A percentile compares a stretch with the other conserved stretches of the same genome.
phyloP scores from a whole-genome alignment of 352 stramenopile species.

The Globisporangium uncinulatum region DNA sequence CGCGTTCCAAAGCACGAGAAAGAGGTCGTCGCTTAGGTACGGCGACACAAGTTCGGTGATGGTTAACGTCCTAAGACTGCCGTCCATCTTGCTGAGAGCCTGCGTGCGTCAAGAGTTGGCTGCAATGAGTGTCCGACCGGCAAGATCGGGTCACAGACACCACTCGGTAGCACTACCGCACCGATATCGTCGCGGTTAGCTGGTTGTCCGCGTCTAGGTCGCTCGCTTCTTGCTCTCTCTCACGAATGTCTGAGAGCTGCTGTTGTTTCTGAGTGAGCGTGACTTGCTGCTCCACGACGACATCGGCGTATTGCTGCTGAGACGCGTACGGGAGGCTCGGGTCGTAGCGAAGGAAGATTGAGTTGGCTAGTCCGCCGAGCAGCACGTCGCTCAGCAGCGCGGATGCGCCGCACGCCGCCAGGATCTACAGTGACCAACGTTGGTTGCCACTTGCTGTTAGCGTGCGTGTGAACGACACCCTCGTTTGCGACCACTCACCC shows the following conservation, averaged over 20 bases:
- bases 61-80: slow-evolving; percentile 18
- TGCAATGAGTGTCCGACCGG: not conserved
- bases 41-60: slow-evolving; percentile 41
- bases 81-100: slow-evolving; percentile 30
- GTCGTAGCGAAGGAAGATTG: slow-evolving; percentile 49
- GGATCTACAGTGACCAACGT: slow-evolving; percentile 15
- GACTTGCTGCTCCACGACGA: slow-evolving; percentile 18
- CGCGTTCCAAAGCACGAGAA: slow-evolving; percentile 58
- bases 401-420: slow-evolving; percentile 26
- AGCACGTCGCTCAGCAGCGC: slow-evolving; percentile 37
- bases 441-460: not conserved
- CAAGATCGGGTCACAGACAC: not conserved
- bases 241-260: slow-evolving; percentile 9
- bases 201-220: slow-evolving; percentile 25
- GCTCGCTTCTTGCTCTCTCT: slow-evolving; percentile 6
- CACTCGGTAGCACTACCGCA: not conserved
- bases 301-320: slow-evolving; percentile 40
- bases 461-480: no score
- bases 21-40: slow-evolving; percentile 49
- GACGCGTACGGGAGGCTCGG: slow-evolving; percentile 23
- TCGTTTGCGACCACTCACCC: not conserved
- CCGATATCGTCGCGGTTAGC: slow-evolving; percentile 17
- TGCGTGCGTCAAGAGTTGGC: not conserved
- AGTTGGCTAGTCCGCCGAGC: slow-evolving; percentile 53
- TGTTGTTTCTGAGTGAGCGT: slow-evolving; percentile 13